These are phyloP conservation scores for Moricandia moricandioides DNA, from an alignment of 345 rosid genomes.

Conservation along the genomic window DNA sequence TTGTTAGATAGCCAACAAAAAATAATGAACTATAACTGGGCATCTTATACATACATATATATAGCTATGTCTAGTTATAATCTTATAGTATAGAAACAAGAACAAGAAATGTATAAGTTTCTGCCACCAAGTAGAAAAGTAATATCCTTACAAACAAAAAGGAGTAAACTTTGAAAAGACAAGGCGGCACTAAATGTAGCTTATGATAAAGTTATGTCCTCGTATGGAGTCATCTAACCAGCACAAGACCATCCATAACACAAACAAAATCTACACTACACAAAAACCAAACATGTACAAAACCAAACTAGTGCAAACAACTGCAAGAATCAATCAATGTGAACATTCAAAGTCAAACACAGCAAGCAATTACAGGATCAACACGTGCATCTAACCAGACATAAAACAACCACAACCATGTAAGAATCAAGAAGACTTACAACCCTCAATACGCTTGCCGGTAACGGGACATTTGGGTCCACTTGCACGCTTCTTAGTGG, in stretches of 20 bases:
- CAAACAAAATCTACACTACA: not conserved
- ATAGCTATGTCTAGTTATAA: too few relatives aligned
- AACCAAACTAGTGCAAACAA: not conserved
- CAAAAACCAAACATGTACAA: too few relatives aligned
- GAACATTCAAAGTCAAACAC: not conserved
- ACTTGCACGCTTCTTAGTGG: constrained; percentile 76
- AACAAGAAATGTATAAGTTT: not conserved
- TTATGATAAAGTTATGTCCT: too few relatives aligned
- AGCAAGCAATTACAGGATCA: too few relatives aligned
- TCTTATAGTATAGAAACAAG: not conserved
- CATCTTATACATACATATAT: not conserved
- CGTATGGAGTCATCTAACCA: constrained; percentile 27
- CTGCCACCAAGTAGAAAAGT: constrained; percentile 17
- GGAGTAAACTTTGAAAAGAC: constrained; percentile 7
- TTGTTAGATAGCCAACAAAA: not conserved
- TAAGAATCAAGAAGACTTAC: constrained; percentile 32
- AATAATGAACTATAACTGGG: not conserved
- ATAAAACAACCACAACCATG: too few relatives aligned
- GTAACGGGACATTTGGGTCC: constrained; percentile 96
- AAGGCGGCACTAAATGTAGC: constrained; percentile 33
- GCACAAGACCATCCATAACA: constrained; percentile 58
- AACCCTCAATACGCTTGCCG: constrained; percentile 88
- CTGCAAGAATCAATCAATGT: too few relatives aligned
- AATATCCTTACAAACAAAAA: not conserved
- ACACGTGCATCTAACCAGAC: too few relatives aligned